phyloP scores from a whole-genome alignment of 495 filamentous ascomycete species.

The Penicillium odoratum region DNA sequence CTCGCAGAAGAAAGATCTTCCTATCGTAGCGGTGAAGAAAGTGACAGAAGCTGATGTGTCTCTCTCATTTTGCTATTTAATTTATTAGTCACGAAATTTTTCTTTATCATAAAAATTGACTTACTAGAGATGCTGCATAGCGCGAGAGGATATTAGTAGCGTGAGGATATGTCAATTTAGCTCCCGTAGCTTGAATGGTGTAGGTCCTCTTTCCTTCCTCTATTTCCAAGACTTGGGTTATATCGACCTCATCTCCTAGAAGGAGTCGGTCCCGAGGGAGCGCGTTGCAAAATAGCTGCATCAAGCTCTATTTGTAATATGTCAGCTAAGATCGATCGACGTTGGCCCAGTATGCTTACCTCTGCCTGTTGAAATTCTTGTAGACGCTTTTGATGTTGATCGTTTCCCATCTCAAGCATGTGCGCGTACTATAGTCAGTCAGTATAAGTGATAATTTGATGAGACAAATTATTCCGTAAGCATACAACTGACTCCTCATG shows the following conservation, averaged over 20 bases:
- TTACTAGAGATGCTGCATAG: constrained; percentile 59
- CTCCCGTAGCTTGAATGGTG: constrained; percentile 66
- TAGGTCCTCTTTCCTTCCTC: constrained; percentile 58
- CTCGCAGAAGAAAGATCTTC: constrained; percentile 73
- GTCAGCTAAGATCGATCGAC: neutral
- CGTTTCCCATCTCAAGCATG: constrained; percentile 74
- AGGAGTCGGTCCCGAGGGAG: constrained; percentile 77
- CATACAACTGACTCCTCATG: constrained; percentile 62
- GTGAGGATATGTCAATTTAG: constrained; percentile 76
- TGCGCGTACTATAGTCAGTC: constrained; percentile 61
- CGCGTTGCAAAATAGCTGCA: constrained; percentile 72
- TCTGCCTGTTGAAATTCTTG: constrained; percentile 57
- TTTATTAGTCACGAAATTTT: neutral
- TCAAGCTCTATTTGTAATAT: constrained; percentile 35
- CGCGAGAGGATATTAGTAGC: constrained; percentile 66
- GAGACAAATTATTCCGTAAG: neutral
- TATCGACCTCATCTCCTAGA: constrained; percentile 56
- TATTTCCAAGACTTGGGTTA: constrained; percentile 54
- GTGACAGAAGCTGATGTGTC: constrained; percentile 55
- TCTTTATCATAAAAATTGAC: constrained; percentile 12
- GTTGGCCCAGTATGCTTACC: constrained; percentile 27
- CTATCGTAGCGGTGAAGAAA: constrained; percentile 60
- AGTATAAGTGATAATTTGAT: neutral
- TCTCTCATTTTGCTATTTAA: constrained; percentile 55
- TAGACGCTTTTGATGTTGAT: constrained; percentile 54